Base-by-base conservation (phyloP, 2,329 filamentous ascomycete genomes). In the Colletotrichum eleusines region DNA sequence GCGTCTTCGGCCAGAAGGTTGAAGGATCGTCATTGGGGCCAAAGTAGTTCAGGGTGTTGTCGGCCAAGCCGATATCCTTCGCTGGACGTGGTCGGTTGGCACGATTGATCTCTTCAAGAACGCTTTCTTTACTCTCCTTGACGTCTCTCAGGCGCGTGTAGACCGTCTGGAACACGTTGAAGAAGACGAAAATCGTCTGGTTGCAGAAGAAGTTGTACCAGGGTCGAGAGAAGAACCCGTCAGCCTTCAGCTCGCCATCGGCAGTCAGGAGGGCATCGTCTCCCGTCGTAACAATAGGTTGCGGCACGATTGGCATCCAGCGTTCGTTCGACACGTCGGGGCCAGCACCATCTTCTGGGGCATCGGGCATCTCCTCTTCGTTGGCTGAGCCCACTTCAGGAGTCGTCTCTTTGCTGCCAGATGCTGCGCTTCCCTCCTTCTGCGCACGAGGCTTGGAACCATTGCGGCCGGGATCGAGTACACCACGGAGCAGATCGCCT, bases 131-230 rank as follows among this genome's bases (percentile, higher is more conserved):
- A 77, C 91, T 91, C 69, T 91, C 86, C 83, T 98, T 98, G 80
- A 98, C 90, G 72, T 92, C 92, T 73, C 92, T 86, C 18, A 99
- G 86, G 50, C 96, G 91, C 76, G 91, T 89, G 81, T 97, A 98
- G 6, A 99, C 85, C n/a, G 92, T 92, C 78, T 97, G 90, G 79
- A 99, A 96, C 72, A 97, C 91, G 75, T 92, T 93, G 84, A 99
- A 92, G 86, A 99, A 98, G 81, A 96, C 95, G 78, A 94, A 97
- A 71, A 99, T 91, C 4, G 92, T 94, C 76, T 94, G 89, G 80
- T 98, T 98, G 79, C 91, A 92, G 83, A 97, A 99, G 78, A 98
- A 90, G 78, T 95, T 95, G 84, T 94, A 97, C 81, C 89, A 91
- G 14, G 90, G 90, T 57, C 95, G 92, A 74, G 88, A 87, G 81